Base-by-base conservation (phyloP, 768 basidiomycete species). In the Tylopilus rubrobrunneus region DNA sequence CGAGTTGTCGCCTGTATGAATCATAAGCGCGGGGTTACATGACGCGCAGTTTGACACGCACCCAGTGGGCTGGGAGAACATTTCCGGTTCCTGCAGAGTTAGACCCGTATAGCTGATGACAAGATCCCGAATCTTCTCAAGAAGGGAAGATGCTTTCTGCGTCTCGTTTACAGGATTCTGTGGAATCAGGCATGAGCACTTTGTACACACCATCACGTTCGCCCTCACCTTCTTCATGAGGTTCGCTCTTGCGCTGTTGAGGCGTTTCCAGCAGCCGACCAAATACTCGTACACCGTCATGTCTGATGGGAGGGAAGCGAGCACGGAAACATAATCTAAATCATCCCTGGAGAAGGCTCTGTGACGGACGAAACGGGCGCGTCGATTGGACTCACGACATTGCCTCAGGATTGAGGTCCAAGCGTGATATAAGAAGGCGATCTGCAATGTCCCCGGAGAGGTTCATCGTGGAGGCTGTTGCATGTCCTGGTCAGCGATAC, bases 281-380 rank as follows among this genome's bases (percentile, higher is more conserved):
- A 99, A 77, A 67, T 92, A 98, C 64, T 97, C 92, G 55, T 96
- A 92, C 0, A 83, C 78, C 0, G 95, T 93, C 68, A 92, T 84
- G 25, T 51, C 84, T 71, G 81, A 59, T 9, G 93, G 92, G 17
- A 98, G 74, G 23, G 87, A 87, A 3, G 88, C 88, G 1, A 91
- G 69, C 17, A 90, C 84, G 6, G 84, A 74, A 34, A 86, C 73
- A 66, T 83, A 88, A 21, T 89, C 87, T n/a, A 86, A 68, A 59
- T 91, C 89, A 64, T 85, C 84, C 47, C 87, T 92, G 59, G 14
- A 45, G 19, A 14, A 9, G 7, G 19, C 8, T 42, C 44, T 37
- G 42, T 50, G 36, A 41, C 42, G 28, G 25, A 42, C 39, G n/a
- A 12, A 36, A 34, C 46, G 15, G 23, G 52, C 17, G 42, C 54